Evolutionary conservation across 805 yeast genomes (phyloP).

Genomic region (Blastobotrys mokoenaii): DNA sequence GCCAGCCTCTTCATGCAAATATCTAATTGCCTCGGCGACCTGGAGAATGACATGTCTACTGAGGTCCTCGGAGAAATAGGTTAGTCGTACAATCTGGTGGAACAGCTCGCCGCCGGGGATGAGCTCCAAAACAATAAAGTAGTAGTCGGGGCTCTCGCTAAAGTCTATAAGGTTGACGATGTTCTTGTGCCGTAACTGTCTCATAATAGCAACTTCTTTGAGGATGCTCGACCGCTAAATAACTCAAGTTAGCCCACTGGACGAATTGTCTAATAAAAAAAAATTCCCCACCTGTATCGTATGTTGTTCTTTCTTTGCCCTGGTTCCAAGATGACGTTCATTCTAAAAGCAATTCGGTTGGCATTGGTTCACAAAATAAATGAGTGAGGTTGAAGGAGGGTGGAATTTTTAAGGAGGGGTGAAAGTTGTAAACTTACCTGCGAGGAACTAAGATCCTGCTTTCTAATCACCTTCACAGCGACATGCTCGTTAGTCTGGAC

Average conservation of each 20-base stretch:
- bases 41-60: conserved; percentile 66
- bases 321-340: conserved; percentile 9
- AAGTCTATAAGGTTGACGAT: conserved; percentile 48
- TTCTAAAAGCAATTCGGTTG: conserved; percentile 1
- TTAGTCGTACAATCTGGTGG: conserved; percentile 67
- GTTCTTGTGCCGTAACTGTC: conserved; percentile 52
- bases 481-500: conserved; percentile 36
- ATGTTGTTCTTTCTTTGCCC: conserved; percentile 5
- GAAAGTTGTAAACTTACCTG: conserved; percentile 31
- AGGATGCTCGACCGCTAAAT: conserved; percentile 41
- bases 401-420: background rate
- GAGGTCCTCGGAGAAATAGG: conserved; percentile 67
- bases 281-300: conserved; percentile 8
- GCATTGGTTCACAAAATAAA: background rate
- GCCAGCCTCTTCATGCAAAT: conserved; percentile 62
- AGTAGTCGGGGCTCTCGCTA: conserved; percentile 43
- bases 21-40: conserved; percentile 60
- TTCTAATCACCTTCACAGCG: conserved; percentile 72
- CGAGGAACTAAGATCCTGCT: conserved; percentile 36
- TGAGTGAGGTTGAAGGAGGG: background rate
- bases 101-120: conserved; percentile 75
- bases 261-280: background rate
- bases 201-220: conserved; percentile 70
- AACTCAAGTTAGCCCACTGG: background rate
- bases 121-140: conserved; percentile 59